Base-by-base conservation (phyloP, 1,139 yeast genomes). In the Debaryomyces singareniensis region DNA sequence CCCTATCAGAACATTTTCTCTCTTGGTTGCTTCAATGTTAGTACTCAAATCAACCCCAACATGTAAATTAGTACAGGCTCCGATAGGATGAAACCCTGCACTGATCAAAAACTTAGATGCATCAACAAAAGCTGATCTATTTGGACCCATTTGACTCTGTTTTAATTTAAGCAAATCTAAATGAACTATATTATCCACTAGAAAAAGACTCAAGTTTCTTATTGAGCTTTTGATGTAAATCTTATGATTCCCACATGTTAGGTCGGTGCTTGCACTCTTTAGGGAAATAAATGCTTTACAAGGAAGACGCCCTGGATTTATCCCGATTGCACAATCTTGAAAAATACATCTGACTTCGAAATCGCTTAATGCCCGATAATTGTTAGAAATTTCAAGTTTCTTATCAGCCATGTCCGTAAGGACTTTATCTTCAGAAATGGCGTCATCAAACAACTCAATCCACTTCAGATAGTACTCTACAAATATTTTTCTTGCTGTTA, bases 391-490 rank as follows among this genome's bases (percentile, higher is more conserved):
- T 20, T 15, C 27, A 26, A 11, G 21, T n/a, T 22, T 25, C 16
- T 24, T 18, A 13, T 22, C 33, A 9, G 27, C 20, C 13, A 30
- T 30, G 11, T 31, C 34, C n/a, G 24, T 24, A 15, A 28, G 13
- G 9, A 25, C 28, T 6, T 20, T 26, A 15, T 21, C 25, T 15
- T 31, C 31, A 16, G 28, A 28, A 13, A 25, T 25, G 13, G 40
- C 44, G n/a, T 39, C 41, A 20, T 44, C 50, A 25, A 61, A 47
- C 13, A 40, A 44, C 32, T 29, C 39, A 25, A 78, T 43, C 87
- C 86, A 79, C 16, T 54, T 48, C 0, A 85, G 71, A 43, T 72
- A 69, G 37, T 76, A 77, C 25, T 73, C 74, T 3, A 78, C 13
- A 12, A 58, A 36, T 10, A 70, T 35, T 32, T 73, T 70, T 27